Evolutionary conservation across 202 grass and related monocot genomes (phyloP).

Genomic region (Elaeis oleifera): DNA sequence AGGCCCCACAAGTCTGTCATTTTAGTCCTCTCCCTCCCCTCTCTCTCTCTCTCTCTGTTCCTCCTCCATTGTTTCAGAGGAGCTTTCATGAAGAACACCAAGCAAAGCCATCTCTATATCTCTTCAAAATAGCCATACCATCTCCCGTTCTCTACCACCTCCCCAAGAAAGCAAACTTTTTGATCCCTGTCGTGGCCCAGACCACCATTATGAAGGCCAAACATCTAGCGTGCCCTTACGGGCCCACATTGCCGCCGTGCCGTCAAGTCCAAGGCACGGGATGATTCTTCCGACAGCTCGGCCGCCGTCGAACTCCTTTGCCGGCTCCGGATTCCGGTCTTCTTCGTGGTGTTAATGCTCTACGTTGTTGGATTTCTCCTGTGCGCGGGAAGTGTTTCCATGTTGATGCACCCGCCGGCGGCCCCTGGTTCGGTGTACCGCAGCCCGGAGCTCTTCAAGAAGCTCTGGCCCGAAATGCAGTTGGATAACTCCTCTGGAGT

Average conservation of each 20-base stretch:
- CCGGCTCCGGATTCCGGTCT: not conserved
- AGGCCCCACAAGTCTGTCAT: too few relatives aligned
- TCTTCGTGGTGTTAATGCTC: not conserved
- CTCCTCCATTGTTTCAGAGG: too few relatives aligned
- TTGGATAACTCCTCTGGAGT: constrained; percentile 10
- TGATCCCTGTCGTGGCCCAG: too few relatives aligned
- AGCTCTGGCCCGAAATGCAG: constrained; percentile 7
- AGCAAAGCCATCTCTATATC: too few relatives aligned
- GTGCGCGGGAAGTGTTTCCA: not conserved
- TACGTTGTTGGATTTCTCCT: not conserved
- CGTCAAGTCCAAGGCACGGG: not conserved
- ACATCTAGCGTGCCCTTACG: not conserved
- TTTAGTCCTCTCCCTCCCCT: too few relatives aligned
- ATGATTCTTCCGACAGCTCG: not conserved
- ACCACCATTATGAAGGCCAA: too few relatives aligned
- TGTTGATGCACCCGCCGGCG: not conserved
- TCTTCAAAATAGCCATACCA: too few relatives aligned
- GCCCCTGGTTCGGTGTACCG: constrained; percentile 7
- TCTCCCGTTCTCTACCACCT: too few relatives aligned
- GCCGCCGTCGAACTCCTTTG: not conserved
- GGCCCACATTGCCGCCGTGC: constrained; percentile 8
- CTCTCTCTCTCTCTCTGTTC: too few relatives aligned
- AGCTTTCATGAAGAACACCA: too few relatives aligned
- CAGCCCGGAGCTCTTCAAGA: constrained; percentile 11
- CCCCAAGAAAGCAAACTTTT: too few relatives aligned